These are phyloP conservation scores for Colletotrichum falcatum DNA, from an alignment of 2,329 filamentous ascomycete genomes.

Conservation along the genomic window DNA sequence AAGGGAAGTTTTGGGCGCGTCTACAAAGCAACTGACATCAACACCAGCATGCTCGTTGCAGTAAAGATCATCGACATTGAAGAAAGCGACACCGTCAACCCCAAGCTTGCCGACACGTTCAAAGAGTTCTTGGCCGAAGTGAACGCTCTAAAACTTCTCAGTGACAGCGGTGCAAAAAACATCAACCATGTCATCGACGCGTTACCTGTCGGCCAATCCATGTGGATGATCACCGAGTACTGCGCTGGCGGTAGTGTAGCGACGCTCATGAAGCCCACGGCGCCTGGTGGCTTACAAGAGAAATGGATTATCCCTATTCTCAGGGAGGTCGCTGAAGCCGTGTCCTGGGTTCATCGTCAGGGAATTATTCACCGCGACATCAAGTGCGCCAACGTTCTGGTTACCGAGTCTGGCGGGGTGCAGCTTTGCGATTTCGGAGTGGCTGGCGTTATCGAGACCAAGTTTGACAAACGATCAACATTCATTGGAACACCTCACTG, in stretches of 20 bases:
- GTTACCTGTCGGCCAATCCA: slow-evolving; percentile 79
- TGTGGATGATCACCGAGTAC: slow-evolving; percentile 92
- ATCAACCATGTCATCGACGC: slow-evolving; percentile 87
- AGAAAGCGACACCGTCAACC: slow-evolving; percentile 76
- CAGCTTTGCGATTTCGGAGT: slow-evolving; percentile 90
- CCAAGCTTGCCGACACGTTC: slow-evolving; percentile 74
- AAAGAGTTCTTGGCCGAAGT: slow-evolving; percentile 78
- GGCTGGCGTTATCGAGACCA: slow-evolving; percentile 80
- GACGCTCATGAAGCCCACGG: slow-evolving; percentile 76
- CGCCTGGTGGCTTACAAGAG: slow-evolving; percentile 74
- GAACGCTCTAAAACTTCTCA: slow-evolving; percentile 76
- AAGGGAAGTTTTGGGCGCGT: slow-evolving; percentile 81
- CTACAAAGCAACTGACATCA: slow-evolving; percentile 70
- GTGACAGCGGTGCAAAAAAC: slow-evolving; percentile 80
- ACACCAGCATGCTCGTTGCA: slow-evolving; percentile 69
- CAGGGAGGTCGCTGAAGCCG: slow-evolving; percentile 73
- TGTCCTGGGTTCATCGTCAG: slow-evolving; percentile 75
- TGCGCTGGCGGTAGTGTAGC: slow-evolving; percentile 87
- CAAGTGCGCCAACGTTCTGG: slow-evolving; percentile 83
- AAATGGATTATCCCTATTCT: slow-evolving; percentile 77
- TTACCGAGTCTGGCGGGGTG: slow-evolving; percentile 80
- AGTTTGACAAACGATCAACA: slow-evolving; percentile 81
- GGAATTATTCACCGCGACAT: slow-evolving; percentile 79
- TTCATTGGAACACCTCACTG: slow-evolving; percentile 87
- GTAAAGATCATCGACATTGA: slow-evolving; percentile 90